phyloP scores from a whole-genome alignment of 441 rosid genomes.

The Brassica hybrid region DNA sequence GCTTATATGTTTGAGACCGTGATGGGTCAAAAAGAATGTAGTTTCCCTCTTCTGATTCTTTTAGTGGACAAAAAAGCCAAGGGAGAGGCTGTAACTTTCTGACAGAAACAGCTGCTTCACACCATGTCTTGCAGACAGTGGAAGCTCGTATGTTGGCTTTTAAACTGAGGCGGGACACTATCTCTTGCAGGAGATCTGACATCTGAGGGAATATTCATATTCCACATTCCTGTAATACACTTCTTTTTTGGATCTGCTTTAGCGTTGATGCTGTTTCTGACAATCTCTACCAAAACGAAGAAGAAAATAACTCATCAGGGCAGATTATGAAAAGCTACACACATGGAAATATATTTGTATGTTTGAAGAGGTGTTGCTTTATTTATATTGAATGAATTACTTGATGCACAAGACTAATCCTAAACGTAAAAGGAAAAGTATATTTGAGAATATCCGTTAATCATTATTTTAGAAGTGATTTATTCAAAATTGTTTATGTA shows the following conservation, averaged over 20 bases:
- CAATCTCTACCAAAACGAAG: not conserved
- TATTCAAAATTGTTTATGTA: no score
- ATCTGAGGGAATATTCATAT: conserved; percentile 7
- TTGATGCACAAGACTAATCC: not conserved
- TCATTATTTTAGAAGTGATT: no score
- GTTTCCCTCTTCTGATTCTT: not conserved
- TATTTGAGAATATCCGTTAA: no score
- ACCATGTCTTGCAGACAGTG: conserved; percentile 20
- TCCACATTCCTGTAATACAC: not conserved
- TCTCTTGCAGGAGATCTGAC: conserved; percentile 3
- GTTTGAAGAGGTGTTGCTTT: no score
- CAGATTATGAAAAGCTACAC: no score
- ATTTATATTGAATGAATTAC: no score
- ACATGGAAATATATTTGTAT: no score
- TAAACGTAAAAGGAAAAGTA: not conserved
- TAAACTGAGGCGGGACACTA: conserved; percentile 25
- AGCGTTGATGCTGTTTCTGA: not conserved
- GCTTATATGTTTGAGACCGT: not conserved
- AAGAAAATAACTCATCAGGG: not conserved
- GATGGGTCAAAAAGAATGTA: not conserved
- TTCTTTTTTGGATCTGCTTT: not conserved
- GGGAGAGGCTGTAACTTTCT: conserved; percentile 3
- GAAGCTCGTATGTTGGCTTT: conserved; percentile 26
- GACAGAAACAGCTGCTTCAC: conserved; percentile 10
- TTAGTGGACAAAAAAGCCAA: conserved; percentile 3